A percentile compares a stretch with the other conserved stretches of the same genome.
Evolutionary conservation across 306 rosid genomes (phyloP).

Genomic region (Pyrus communis): DNA sequence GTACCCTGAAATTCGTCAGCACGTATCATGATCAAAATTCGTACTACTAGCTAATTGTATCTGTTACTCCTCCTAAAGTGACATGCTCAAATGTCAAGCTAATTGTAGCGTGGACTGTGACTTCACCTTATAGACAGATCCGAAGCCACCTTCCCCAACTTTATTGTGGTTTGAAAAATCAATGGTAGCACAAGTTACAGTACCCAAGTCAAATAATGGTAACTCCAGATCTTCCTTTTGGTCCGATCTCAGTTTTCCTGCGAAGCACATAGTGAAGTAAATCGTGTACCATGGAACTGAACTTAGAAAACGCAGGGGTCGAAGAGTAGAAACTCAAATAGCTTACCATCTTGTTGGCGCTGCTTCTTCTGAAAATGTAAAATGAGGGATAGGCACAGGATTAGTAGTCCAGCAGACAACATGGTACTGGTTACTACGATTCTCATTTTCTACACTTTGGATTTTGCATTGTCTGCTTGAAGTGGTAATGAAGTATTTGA

Average conservation of each 20-base stretch:
- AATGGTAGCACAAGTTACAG: not conserved
- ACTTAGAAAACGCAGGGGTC: not conserved
- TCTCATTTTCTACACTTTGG: not conserved
- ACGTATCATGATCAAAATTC: no score
- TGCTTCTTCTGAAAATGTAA: not conserved
- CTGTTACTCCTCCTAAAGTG: no score
- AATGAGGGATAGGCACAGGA: not conserved
- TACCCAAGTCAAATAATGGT: constrained; percentile 5
- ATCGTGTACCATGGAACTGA: not conserved
- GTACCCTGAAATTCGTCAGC: not conserved
- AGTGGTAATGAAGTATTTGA: not conserved
- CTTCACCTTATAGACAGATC: no score
- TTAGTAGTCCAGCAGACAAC: not conserved
- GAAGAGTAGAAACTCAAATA: not conserved
- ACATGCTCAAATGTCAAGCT: no score
- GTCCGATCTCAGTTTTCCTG: not conserved
- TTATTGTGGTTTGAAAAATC: not conserved
- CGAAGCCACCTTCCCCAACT: constrained; percentile 1
- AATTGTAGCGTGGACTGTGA: no score
- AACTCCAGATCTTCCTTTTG: constrained; percentile 7
- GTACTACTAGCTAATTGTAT: no score
- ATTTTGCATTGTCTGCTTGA: not conserved
- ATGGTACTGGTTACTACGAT: not conserved
- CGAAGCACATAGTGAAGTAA: not conserved
- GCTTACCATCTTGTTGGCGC: not conserved